Percentiles rank a stretch among this genome's conserved stretches.
Conservation (phyloP, 495 filamentous ascomycete species). For the Annulohypoxylon nitens region DNA sequence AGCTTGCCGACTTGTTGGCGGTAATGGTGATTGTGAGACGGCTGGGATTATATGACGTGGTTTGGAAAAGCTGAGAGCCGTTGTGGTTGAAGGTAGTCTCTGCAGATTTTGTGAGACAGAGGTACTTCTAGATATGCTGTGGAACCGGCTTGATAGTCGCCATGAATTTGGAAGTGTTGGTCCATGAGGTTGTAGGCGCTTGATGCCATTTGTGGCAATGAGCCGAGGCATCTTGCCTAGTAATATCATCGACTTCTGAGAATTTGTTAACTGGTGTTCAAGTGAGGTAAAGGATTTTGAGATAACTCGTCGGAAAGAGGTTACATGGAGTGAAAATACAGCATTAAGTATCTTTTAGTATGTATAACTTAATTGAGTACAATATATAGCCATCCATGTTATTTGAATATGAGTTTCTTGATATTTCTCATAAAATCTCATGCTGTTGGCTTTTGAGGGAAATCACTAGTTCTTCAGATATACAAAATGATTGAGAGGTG, state of each 20-base stretch:
- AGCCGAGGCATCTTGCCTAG: constrained; percentile 25
- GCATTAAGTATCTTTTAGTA: not conserved
- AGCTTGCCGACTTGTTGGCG: constrained; percentile 26
- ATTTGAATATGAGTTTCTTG: not conserved
- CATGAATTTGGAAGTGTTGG: not conserved
- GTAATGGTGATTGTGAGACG: not conserved
- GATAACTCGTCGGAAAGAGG: not conserved
- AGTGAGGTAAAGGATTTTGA: not conserved
- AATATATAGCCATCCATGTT: not conserved
- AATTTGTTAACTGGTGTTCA: constrained; percentile 20
- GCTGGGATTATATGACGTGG: constrained; percentile 40
- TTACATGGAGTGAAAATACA: not conserved
- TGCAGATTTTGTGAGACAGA: constrained; percentile 2
- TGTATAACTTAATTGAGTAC: not conserved
- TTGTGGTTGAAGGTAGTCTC: constrained; percentile 3
- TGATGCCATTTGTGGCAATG: constrained; percentile 17
- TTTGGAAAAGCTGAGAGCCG: constrained; percentile 41
- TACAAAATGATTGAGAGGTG: not conserved
- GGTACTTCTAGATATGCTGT: constrained; percentile 12
- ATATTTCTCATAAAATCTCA: not conserved
- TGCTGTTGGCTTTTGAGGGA: not conserved
- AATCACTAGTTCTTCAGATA: not conserved
- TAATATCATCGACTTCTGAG: constrained; percentile 7
- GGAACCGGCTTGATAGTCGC: constrained; percentile 24
- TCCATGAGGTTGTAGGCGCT: not conserved